A percentile compares a stretch with the other conserved stretches of the same genome.
These are phyloP conservation scores for Ceratocystiopsis minuta DNA, from an alignment of 2,329 filamentous ascomycete species.

Conservation along the genomic window DNA sequence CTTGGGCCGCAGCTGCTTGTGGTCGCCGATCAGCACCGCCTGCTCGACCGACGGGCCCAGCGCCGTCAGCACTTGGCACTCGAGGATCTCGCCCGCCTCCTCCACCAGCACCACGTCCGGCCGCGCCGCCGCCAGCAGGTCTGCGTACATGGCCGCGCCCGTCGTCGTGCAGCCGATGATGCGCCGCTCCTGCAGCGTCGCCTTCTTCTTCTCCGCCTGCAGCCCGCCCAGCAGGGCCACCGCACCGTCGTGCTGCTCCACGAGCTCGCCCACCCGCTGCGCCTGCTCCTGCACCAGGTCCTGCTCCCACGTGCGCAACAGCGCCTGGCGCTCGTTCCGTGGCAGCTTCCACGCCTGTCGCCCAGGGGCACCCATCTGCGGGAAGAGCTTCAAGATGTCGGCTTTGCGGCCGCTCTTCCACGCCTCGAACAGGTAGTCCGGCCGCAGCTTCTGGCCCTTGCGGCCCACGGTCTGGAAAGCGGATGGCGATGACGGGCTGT, in stretches of 20 bases:
- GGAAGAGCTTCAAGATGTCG: no score
- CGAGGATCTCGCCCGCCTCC: conserved; percentile 51
- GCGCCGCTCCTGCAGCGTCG: conserved; percentile 31
- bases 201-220: conserved; percentile 22
- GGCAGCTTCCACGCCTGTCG: no score
- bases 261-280: conserved; percentile 17
- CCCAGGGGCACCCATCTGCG: conserved; percentile 27
- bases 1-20: conserved; percentile 41
- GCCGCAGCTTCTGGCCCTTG: no score
- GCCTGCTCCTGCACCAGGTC: conserved; percentile 31
- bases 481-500: no score
- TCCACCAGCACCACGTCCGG: conserved; percentile 49
- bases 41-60: conserved; percentile 43
- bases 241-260: conserved; percentile 22
- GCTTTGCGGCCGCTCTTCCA: no score
- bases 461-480: no score
- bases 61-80: conserved; percentile 41
- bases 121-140: conserved; percentile 31
- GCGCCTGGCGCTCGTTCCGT: no score
- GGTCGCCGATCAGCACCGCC: conserved; percentile 44
- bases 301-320: conserved; percentile 29
- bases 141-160: conserved; percentile 42
- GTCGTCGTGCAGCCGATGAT: conserved; percentile 59
- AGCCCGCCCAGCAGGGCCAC: conserved; percentile 25
- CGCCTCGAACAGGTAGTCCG: no score